phyloP scores from a whole-genome alignment of 1,284 basidiomycete genomes.

The Tausonia pullulans region DNA sequence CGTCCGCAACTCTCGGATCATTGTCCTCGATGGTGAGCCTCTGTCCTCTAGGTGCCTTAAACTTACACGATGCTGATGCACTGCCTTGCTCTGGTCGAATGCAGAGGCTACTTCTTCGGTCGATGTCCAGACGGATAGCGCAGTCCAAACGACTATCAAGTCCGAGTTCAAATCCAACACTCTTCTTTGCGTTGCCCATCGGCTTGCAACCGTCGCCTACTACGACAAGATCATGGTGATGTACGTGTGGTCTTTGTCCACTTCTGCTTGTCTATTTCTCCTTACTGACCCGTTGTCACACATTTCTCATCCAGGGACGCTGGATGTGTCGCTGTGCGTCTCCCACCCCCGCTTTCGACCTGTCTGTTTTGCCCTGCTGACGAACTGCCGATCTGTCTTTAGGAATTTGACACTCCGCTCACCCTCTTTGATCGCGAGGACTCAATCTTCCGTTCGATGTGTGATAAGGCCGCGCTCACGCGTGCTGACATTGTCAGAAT shows the following conservation, averaged over 20 bases:
- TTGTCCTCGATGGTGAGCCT: slow-evolving; percentile 45
- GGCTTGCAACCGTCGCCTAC: not conserved
- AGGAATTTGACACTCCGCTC: slow-evolving; percentile 26
- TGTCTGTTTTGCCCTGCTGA: too few species aligned
- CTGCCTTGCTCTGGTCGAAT: too few species aligned
- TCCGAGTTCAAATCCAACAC: not conserved
- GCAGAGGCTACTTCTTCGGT: slow-evolving; percentile 53
- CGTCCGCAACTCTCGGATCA: slow-evolving; percentile 33
- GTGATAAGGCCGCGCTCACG: slow-evolving; percentile 10
- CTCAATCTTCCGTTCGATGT: slow-evolving; percentile 27
- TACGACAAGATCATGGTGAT: slow-evolving; percentile 27
- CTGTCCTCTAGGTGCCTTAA: not conserved
- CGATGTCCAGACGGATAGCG: slow-evolving; percentile 52
- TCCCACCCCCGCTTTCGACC: too few species aligned
- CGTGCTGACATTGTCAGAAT: slow-evolving; percentile 11
- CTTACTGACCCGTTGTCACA: too few species aligned
- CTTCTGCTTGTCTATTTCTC: too few species aligned
- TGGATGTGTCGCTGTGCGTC: too few species aligned
- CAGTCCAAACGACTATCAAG: not conserved
- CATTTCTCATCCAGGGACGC: too few species aligned
- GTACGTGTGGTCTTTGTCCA: slow-evolving; percentile 25
- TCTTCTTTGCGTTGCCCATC: slow-evolving; percentile 5
- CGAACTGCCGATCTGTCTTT: too few species aligned
- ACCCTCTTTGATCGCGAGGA: slow-evolving; percentile 27
- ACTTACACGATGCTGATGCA: slow-evolving; percentile 16